Evolutionary conservation across 1,284 basidiomycete species (phyloP).

Genomic region (Apiotrichum porosum): DNA sequence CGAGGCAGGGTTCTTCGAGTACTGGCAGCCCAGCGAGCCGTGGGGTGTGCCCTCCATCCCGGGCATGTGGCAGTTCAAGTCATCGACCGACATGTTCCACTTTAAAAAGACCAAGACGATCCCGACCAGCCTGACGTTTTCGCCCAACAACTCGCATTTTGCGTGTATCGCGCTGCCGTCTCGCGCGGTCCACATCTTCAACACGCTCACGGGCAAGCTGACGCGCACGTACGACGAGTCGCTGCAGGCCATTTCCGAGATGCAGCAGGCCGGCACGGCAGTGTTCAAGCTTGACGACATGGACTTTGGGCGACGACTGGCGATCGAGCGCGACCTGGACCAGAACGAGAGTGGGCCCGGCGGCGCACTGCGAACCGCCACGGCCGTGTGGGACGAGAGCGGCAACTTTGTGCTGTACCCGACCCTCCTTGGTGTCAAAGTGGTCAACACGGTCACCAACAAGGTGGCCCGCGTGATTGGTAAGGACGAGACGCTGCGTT

Average conservation of each 20-base stretch:
- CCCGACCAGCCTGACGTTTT: slow-evolving; percentile 85
- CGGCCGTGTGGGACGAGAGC: slow-evolving; percentile 94
- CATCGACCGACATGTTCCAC: slow-evolving; percentile 88
- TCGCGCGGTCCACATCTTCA: slow-evolving; percentile 88
- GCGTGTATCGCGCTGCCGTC: slow-evolving; percentile 88
- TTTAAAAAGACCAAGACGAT: slow-evolving; percentile 97
- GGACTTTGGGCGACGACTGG: slow-evolving; percentile 96
- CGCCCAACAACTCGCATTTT: slow-evolving; percentile 80
- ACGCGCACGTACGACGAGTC: slow-evolving; percentile 93
- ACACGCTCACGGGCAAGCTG: slow-evolving; percentile 83
- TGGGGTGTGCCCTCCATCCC: slow-evolving; percentile 74
- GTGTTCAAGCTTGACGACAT: slow-evolving; percentile 93
- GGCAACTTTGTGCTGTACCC: slow-evolving; percentile 91
- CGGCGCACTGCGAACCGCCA: slow-evolving; percentile 59
- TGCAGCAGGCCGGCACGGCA: slow-evolving; percentile 91
- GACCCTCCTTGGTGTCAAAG: slow-evolving; percentile 91
- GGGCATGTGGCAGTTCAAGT: slow-evolving; percentile 86
- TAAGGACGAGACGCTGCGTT: slow-evolving; percentile 90
- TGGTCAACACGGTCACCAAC: slow-evolving; percentile 91
- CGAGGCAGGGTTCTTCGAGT: slow-evolving; percentile 90
- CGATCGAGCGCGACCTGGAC: slow-evolving; percentile 86
- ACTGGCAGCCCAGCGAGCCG: slow-evolving; percentile 86
- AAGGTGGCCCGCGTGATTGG: slow-evolving; percentile 84
- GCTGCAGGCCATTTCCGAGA: slow-evolving; percentile 83
- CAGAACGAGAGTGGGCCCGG: slow-evolving; percentile 37